Evolutionary conservation across 1,284 basidiomycete genomes (phyloP).

Genomic region (Pseudozyma tsukubaensis): DNA sequence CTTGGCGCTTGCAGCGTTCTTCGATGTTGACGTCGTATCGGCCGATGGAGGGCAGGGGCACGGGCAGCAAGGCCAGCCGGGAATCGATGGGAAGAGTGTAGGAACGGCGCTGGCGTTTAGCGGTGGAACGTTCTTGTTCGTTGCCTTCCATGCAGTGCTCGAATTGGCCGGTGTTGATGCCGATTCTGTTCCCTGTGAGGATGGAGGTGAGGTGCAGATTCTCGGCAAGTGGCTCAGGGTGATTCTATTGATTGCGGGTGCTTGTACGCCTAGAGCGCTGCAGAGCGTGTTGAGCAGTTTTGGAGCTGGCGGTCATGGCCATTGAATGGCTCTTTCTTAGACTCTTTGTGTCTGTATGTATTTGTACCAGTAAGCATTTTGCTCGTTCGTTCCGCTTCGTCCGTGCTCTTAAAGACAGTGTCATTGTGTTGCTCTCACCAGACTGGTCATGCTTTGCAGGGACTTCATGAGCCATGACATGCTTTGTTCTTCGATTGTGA

Average conservation of each 20-base stretch:
- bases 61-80: background rate
- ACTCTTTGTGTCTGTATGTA: conserved; percentile 27
- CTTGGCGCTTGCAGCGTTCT: conserved; percentile 17
- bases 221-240: conserved; percentile 41
- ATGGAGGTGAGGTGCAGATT: conserved; percentile 29
- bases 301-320: conserved; percentile 22
- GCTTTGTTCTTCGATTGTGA: too few relatives aligned
- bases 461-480: too few relatives aligned
- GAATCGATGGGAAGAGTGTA: conserved; percentile 69
- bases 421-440: too few relatives aligned
- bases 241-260: conserved; percentile 22
- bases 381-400: background rate
- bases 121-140: conserved; percentile 92
- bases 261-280: conserved; percentile 35
- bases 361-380: conserved; percentile 20
- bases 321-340: conserved; percentile 6
- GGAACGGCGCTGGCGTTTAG: conserved; percentile 83
- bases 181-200: conserved; percentile 14
- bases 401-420: too few relatives aligned
- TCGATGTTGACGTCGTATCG: conserved; percentile 9
- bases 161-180: conserved; percentile 53
- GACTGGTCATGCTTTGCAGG: too few relatives aligned
- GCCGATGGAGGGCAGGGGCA: background rate
- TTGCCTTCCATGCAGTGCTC: conserved; percentile 76
- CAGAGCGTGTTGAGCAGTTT: conserved; percentile 22